Conservation (phyloP, 2,329 filamentous ascomycete species). For the Eurotiales sp. region DNA sequence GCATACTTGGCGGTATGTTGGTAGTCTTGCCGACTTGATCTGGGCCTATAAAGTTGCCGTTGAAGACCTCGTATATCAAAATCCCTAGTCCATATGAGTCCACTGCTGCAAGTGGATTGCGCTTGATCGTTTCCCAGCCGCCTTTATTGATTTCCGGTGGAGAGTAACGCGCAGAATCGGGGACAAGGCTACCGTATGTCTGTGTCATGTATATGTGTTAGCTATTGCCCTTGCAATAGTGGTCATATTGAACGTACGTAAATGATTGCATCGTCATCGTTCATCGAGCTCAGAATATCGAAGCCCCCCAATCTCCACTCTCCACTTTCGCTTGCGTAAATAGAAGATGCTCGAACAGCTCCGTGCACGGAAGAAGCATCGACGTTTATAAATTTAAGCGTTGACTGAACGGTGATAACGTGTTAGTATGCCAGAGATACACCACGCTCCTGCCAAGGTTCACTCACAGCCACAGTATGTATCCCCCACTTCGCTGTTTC, state of each 20-base stretch:
- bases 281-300: conserved; percentile 88
- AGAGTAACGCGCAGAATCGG: conserved; percentile 78
- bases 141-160: conserved; percentile 80
- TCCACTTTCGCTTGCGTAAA: conserved; percentile 92
- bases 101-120: conserved; percentile 72
- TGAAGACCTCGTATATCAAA: conserved; percentile 87
- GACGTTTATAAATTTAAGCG: conserved; percentile 91
- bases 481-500: conserved; percentile 98
- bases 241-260: conserved; percentile 54
- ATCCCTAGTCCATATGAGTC: conserved; percentile 86
- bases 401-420: conserved; percentile 56
- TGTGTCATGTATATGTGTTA: conserved; percentile 34
- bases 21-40: conserved; percentile 85
- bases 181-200: conserved; percentile 82
- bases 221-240: conserved; percentile 5
- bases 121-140: conserved; percentile 90
- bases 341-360: conserved; percentile 74
- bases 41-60: conserved; percentile 69
- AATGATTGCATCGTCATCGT: conserved; percentile 90
- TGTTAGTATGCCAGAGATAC: too few relatives aligned
- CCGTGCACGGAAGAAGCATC: conserved; percentile 92
- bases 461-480: conserved; percentile 70
- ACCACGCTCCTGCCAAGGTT: too few relatives aligned
- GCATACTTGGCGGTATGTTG: conserved; percentile 81
- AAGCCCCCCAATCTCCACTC: conserved; percentile 98